Evolutionary conservation across 805 yeast genomes (phyloP).

Genomic region (Schizosaccharomyces octosporus): DNA sequence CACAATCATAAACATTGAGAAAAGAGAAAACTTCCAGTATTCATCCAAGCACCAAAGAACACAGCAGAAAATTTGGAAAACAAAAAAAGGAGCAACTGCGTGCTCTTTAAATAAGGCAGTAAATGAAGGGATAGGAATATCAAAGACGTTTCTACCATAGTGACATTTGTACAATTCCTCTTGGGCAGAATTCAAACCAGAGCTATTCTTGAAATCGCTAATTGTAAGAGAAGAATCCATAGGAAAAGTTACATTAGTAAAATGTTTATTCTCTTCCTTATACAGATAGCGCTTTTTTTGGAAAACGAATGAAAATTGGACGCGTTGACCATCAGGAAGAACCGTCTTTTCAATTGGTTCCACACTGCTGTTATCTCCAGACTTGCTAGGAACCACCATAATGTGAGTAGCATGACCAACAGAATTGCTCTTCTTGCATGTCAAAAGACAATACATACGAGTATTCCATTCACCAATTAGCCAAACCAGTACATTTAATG

Average conservation of each 20-base stretch:
- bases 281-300: conserved; percentile 79
- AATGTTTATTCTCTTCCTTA: conserved; percentile 26
- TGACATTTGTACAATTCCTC: conserved; percentile 22
- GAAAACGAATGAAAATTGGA: conserved; percentile 50
- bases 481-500: conserved; percentile 54
- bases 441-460: conserved; percentile 40
- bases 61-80: conserved; percentile 86
- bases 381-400: conserved; percentile 57
- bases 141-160: conserved; percentile 72
- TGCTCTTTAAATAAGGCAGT: conserved; percentile 81
- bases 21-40: conserved; percentile 83
- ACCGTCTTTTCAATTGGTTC: conserved; percentile 14
- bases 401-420: conserved; percentile 46
- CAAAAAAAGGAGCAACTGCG: conserved; percentile 94
- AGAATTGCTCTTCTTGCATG: conserved; percentile 29
- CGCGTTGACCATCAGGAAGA: conserved; percentile 24
- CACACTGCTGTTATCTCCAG: conserved; percentile 67
- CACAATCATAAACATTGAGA: conserved; percentile 74
- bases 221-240: conserved; percentile 37
- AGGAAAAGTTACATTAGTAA: conserved; percentile 58
- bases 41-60: conserved; percentile 92
- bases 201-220: conserved; percentile 25
- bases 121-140: conserved; percentile 85
- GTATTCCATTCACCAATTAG: conserved; percentile 89
- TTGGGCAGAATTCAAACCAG: conserved; percentile 21